phyloP scores from a whole-genome alignment of 192 early-diverging fungal genomes.

The Haplosporangium gracile region DNA sequence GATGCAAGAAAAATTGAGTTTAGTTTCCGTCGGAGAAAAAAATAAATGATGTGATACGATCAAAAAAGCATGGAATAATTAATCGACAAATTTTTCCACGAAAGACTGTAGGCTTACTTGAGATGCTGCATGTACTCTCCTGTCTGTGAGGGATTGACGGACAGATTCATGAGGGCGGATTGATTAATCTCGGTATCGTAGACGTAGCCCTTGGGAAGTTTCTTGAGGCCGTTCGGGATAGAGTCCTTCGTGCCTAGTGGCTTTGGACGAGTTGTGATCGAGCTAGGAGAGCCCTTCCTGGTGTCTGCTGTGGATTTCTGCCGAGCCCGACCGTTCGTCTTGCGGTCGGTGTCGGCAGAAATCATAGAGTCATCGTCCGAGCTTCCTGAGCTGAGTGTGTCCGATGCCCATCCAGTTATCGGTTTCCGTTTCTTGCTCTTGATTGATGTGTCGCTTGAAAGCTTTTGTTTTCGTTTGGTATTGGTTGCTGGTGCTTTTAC shows the following conservation, averaged over 20 bases:
- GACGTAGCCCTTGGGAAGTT: conserved; percentile 52
- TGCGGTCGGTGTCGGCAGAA: background rate
- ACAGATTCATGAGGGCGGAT: conserved; percentile 35
- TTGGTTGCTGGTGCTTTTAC: background rate
- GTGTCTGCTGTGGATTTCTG: background rate
- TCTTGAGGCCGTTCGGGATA: conserved; percentile 52
- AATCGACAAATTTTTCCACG: background rate
- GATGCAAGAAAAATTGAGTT: background rate
- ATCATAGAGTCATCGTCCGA: conserved; percentile 28
- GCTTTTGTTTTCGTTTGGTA: conserved; percentile 16
- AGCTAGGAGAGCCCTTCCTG: conserved; percentile 8
- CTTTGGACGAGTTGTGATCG: background rate
- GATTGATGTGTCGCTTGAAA: background rate
- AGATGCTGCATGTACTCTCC: conserved; percentile 52
- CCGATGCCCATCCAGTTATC: conserved; percentile 27
- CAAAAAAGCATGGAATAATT: background rate
- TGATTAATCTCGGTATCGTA: conserved; percentile 54
- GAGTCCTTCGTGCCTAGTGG: conserved; percentile 7
- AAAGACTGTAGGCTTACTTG: conserved; percentile 26
- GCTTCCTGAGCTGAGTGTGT: conserved; percentile 36
- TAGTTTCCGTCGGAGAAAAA: background rate
- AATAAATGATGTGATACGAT: background rate
- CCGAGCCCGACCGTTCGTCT: background rate
- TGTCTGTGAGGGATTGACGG: conserved; percentile 50
- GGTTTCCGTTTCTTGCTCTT: conserved; percentile 34